Conservation (phyloP, 768 basidiomycete genomes). For the Phlegmacium glaucopus region DNA sequence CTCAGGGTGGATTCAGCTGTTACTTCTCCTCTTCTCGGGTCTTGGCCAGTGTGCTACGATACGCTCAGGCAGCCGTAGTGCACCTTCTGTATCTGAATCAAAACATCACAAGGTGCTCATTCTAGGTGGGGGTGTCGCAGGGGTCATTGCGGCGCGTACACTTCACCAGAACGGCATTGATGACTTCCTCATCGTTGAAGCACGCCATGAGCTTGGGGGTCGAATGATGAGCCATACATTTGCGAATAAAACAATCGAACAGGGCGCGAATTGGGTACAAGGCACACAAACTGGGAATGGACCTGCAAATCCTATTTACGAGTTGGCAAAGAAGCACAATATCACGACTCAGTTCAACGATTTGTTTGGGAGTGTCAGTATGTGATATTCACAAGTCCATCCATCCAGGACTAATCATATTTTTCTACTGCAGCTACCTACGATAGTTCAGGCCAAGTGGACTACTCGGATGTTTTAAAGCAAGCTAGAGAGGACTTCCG, state of each 20-base stretch:
- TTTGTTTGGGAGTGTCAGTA: slow-evolving; percentile 42
- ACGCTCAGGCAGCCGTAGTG: no score
- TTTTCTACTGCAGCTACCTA: slow-evolving; percentile 43
- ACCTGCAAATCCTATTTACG: slow-evolving; percentile 56
- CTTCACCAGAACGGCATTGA: slow-evolving; percentile 49
- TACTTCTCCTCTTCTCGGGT: no score
- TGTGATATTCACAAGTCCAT: slow-evolving; percentile 13
- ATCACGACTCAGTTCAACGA: slow-evolving; percentile 43
- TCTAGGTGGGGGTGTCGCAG: slow-evolving; percentile 64
- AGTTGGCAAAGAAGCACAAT: slow-evolving; percentile 52
- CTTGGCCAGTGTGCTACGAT: no score
- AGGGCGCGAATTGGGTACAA: slow-evolving; percentile 63
- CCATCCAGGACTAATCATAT: background rate
- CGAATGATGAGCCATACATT: slow-evolving; percentile 49
- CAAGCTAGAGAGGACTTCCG: slow-evolving; percentile 36
- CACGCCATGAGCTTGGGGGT: slow-evolving; percentile 55
- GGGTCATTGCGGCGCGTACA: slow-evolving; percentile 61
- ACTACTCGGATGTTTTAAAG: slow-evolving; percentile 46
- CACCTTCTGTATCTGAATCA: background rate
- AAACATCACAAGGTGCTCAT: slow-evolving; percentile 40
- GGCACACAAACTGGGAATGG: slow-evolving; percentile 44
- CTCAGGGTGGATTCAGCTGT: no score
- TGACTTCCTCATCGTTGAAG: slow-evolving; percentile 63
- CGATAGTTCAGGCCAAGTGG: slow-evolving; percentile 44
- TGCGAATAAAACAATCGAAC: slow-evolving; percentile 49